These are phyloP conservation scores for Canariomyces notabilis DNA, from an alignment of 2,329 filamentous ascomycete species.

Conservation along the genomic window DNA sequence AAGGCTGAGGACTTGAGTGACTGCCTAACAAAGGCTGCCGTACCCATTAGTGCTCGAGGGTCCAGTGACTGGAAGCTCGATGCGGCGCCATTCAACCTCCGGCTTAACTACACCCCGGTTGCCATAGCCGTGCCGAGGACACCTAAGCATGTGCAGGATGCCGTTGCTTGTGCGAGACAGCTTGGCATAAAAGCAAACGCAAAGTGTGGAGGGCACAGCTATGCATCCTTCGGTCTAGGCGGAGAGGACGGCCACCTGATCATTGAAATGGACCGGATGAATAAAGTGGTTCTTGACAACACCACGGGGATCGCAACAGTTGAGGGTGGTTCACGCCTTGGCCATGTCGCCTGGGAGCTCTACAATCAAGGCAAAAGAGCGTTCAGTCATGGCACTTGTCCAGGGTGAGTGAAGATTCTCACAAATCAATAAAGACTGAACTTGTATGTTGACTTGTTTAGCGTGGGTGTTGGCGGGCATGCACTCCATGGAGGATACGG, in stretches of 20 bases:
- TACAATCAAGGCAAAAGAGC: conserved; percentile 36
- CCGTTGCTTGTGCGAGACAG: conserved; percentile 41
- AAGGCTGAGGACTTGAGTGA: conserved; percentile 22
- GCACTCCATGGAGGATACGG: conserved; percentile 38
- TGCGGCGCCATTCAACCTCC: conserved; percentile 30
- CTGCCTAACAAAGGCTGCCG: conserved; percentile 23
- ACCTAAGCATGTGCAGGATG: conserved; percentile 40
- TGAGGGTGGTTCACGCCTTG: conserved; percentile 46
- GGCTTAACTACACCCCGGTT: conserved; percentile 35
- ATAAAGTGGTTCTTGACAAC: conserved; percentile 38
- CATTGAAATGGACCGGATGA: conserved; percentile 43
- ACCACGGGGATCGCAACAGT: conserved; percentile 38
- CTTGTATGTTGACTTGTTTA: conserved; percentile 15
- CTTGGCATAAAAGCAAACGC: conserved; percentile 43
- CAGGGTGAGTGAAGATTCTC: conserved; percentile 35
- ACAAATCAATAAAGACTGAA: no score
- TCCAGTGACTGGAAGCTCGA: conserved; percentile 32
- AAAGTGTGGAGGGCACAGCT: conserved; percentile 48
- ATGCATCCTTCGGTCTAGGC: conserved; percentile 44
- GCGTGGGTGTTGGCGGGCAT: conserved; percentile 38
- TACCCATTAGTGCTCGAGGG: conserved; percentile 20
- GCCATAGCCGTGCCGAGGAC: conserved; percentile 41
- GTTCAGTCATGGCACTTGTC: conserved; percentile 49
- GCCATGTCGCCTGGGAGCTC: conserved; percentile 40
- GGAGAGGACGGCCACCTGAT: conserved; percentile 45